phyloP scores from a whole-genome alignment of 768 basidiomycete genomes.

The Mycena filopes region DNA sequence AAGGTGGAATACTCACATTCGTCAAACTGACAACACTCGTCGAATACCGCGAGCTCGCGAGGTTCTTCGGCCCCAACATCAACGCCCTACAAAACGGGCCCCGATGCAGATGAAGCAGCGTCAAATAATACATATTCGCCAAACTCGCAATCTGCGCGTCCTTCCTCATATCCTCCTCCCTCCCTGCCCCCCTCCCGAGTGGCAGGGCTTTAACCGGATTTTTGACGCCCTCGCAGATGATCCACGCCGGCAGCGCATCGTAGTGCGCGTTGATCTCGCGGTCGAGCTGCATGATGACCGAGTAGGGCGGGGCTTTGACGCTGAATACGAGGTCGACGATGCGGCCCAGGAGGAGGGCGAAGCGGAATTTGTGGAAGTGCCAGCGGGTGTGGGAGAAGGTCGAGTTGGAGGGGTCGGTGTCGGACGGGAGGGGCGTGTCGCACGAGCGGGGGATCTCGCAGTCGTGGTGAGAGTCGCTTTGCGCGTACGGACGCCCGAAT shows the following conservation, averaged over 20 bases:
- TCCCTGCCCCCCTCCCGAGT: slow-evolving; percentile 14
- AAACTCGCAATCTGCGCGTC: slow-evolving; percentile 34
- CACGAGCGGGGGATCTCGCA: slow-evolving; percentile 40
- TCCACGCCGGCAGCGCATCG: slow-evolving; percentile 33
- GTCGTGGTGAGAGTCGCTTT: slow-evolving; percentile 35
- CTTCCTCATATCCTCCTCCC: slow-evolving; percentile 21
- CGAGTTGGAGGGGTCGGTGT: slow-evolving; percentile 26
- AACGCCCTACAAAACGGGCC: slow-evolving; percentile 39
- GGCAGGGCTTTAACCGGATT: slow-evolving; percentile 35
- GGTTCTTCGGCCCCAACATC: slow-evolving; percentile 31
- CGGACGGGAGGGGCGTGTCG: slow-evolving; percentile 37
- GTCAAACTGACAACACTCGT: slow-evolving; percentile 31
- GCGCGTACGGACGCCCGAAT: slow-evolving; percentile 37
- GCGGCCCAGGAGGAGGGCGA: slow-evolving; percentile 33
- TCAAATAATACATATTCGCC: slow-evolving; percentile 36
- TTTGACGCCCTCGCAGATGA: slow-evolving; percentile 33
- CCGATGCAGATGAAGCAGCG: slow-evolving; percentile 36
- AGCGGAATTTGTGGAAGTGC: slow-evolving; percentile 38
- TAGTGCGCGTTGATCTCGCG: slow-evolving; percentile 37
- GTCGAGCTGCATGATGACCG: slow-evolving; percentile 36
- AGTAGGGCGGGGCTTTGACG: slow-evolving; percentile 34
- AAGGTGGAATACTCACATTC: slow-evolving; percentile 13
- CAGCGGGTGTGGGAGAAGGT: slow-evolving; percentile 36
- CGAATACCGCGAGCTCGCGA: slow-evolving; percentile 32
- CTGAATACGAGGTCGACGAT: slow-evolving; percentile 35